These are phyloP conservation scores for Saccharomycopsis schoenii DNA, from an alignment of 805 yeast genomes.

Conservation along the genomic window DNA sequence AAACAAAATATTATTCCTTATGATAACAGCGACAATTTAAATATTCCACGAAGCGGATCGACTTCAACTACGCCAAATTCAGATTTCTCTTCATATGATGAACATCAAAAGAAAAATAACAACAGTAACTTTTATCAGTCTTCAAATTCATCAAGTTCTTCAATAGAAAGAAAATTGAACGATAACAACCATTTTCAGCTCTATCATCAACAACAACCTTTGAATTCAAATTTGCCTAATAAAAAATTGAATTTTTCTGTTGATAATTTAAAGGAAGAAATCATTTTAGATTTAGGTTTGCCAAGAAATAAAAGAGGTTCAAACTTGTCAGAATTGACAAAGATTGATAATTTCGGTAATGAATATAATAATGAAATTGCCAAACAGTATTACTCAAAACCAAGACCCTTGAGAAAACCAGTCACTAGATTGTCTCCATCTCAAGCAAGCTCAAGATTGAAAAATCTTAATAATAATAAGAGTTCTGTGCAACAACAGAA, in stretches of 20 bases:
- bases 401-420: not conserved
- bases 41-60: not conserved
- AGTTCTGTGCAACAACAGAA: not conserved
- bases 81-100: not conserved
- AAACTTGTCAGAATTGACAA: not conserved
- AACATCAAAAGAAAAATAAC: not conserved
- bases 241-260: not conserved
- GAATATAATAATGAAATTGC: constrained; percentile 14
- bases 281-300: constrained; percentile 11
- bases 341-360: constrained; percentile 1
- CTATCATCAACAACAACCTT: not conserved
- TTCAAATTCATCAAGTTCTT: not conserved
- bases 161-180: not conserved
- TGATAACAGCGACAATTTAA: not conserved
- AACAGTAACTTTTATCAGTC: not conserved
- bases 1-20: not conserved
- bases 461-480: not conserved
- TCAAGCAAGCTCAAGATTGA: not conserved
- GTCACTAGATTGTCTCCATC: not conserved
- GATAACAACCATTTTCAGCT: too few species aligned
- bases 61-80: constrained; percentile 3
- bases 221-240: not conserved
- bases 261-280: constrained; percentile 5
- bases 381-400: constrained; percentile 6
- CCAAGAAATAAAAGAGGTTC: constrained; percentile 18